Percentiles rank a stretch among this genome's conserved stretches.
Conservation (phyloP, 139 green algal genomes). For the Tetraselmis striata region DNA sequence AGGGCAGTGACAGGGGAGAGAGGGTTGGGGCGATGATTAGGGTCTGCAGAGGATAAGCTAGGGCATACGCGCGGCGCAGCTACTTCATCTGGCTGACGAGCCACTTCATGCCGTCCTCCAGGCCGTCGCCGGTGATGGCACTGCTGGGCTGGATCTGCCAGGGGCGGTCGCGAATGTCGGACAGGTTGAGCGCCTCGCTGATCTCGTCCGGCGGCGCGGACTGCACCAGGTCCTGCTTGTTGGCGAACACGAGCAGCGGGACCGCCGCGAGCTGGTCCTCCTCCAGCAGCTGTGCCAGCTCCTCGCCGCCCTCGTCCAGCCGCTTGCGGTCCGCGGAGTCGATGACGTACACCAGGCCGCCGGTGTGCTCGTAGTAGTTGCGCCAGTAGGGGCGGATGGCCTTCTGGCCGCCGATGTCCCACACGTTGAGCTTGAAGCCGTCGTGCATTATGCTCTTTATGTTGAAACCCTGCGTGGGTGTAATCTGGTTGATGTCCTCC, state of each 20-base stretch:
- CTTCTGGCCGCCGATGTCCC: constrained; percentile 81
- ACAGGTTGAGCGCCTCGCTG: constrained; percentile 49
- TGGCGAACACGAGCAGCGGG: constrained; percentile 68
- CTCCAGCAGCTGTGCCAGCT: constrained; percentile 59
- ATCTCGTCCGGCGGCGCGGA: constrained; percentile 50
- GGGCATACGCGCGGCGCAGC: too few species aligned
- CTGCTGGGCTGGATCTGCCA: constrained; percentile 73
- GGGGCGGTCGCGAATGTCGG: constrained; percentile 52
- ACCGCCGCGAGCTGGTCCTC: constrained; percentile 69
- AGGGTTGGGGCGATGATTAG: too few species aligned
- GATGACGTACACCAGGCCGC: constrained; percentile 75
- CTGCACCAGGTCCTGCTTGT: constrained; percentile 75
- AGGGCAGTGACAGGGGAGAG: too few species aligned
- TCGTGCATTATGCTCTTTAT: constrained; percentile 73
- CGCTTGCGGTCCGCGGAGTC: constrained; percentile 66
- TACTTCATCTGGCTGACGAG: constrained; percentile 50
- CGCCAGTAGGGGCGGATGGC: constrained; percentile 74
- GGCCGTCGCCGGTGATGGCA: constrained; percentile 49
- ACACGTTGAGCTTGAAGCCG: constrained; percentile 80
- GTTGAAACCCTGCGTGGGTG: constrained; percentile 80
- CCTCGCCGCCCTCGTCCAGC: constrained; percentile 54
- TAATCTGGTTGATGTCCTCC: constrained; percentile 75
- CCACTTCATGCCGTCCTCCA: constrained; percentile 67
- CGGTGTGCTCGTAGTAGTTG: constrained; percentile 80
- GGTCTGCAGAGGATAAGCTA: too few species aligned